Base-by-base conservation (phyloP, 345 rosid genomes). In the Citrus trifoliata region DNA sequence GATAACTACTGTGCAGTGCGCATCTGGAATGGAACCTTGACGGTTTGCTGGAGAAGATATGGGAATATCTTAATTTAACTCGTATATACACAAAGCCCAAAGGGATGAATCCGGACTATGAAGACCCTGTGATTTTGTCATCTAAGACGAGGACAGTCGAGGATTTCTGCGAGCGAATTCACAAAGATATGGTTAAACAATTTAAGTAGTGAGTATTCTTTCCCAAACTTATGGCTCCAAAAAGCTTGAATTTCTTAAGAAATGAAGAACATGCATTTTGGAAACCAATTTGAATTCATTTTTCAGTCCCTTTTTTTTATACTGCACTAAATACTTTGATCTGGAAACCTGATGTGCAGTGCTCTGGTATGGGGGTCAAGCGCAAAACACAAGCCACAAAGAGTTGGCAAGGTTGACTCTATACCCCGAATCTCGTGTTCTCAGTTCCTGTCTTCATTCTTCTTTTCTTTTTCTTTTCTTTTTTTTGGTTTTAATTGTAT, bases 311-410 rank as follows among this genome's bases (percentile, higher is more conserved):
- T 6, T 46, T 32, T n/a, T 60, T 14, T 22, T 0, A 14, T 53
- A 67, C 10, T 46, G 14, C 38, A 66, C 37, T 38, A 42, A 63
- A 64, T n/a, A 30, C 69, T 79, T 46, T 66, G 59, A 70, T 79
- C 19, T 73, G 77, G 75, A 35, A 18, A 38, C 78, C 25, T 83
- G 67, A 62, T 82, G 66, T 82, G 66, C 95, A 94, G 99, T 71
- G 97, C 97, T 73, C 81, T 96, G 38, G 98, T 94, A 10, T 96
- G 99, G 99, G 99, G 99, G 72, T 96, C 99, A 5, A 96, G 99
- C 46, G 98, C 70, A 5, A 96, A 96, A 85, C 99, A 96, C 91
- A 96, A 94, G 87, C 99, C 99, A 7, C 99, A 96, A 78, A 91
- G 99, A 84, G 99, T 96, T 82, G 99, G 98, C 92, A 96, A 93